Base-by-base conservation (phyloP, 352 stramenopile species). In the Phytophthora syringae region DNA sequence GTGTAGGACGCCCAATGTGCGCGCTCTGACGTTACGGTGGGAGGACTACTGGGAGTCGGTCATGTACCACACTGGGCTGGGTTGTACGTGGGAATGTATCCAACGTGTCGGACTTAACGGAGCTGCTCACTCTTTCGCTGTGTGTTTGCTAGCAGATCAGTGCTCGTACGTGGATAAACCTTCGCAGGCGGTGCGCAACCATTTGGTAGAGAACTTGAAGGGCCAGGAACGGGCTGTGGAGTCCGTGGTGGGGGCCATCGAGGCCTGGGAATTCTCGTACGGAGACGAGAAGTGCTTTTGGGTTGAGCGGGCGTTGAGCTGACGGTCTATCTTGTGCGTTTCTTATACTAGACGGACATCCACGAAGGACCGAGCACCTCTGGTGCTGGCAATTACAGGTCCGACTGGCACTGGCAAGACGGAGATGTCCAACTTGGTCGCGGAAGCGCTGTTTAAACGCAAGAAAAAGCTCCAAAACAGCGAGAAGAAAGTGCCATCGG, bases 331-430 rank as follows among this genome's bases (percentile, higher is more conserved):
- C 6, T 61, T 45, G 34, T 57, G 7, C 24, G 40, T 61, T 27
- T 40, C 56, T 27, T 30, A 18, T 68, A 16, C 4, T 66, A 92
- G 79, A 34, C 72, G 79, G 37, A 74, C 72, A 40, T 80, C 76
- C 9, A 72, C 61, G 5, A 88, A 84, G 30, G 80, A 93, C 36
- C 79, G 82, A 7, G 70, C 78, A 21, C 91, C 91, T 15, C 69
- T 97, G 10, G 90, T 97, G 40, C 58, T 97, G 45, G 91, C 91
- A 5, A 83, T 97, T 57, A 97, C 88, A 18, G 91, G 91, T 20
- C 92, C 91, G 6, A 97, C 91, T 1, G 91, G 91, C 16, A 93
- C 87, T 5, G 91, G 91, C n/a, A 97, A 97, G 73, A 97, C 90
- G 15, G 90, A 97, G 59, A 94, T 88, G 59, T 92, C 90, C 16